phyloP scores from a whole-genome alignment of 2,329 filamentous ascomycete genomes.

The Hortaea werneckii region DNA sequence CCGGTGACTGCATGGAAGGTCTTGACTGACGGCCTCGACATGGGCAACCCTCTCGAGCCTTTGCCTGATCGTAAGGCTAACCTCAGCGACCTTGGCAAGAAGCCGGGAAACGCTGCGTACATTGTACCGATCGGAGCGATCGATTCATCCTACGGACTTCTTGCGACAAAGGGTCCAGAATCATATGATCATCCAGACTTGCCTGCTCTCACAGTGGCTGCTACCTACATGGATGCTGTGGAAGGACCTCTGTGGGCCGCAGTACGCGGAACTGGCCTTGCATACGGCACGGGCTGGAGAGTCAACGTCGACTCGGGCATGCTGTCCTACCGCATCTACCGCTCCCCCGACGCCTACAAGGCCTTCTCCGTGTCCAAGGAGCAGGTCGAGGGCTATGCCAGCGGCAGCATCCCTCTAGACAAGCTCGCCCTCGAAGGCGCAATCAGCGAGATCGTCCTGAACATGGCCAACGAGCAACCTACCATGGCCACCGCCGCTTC shows the following conservation, averaged over 20 bases:
- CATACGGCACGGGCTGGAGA: constrained; percentile 75
- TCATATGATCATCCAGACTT: constrained; percentile 68
- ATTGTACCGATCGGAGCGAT: constrained; percentile 86
- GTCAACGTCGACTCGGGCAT: constrained; percentile 70
- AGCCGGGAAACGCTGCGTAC: constrained; percentile 64
- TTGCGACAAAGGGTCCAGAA: constrained; percentile 62
- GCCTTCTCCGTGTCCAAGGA: constrained; percentile 69
- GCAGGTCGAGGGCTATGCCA: constrained; percentile 64
- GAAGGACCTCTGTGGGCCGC: constrained; percentile 93
- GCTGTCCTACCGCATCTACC: constrained; percentile 76
- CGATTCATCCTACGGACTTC: constrained; percentile 80
- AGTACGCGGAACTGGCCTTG: constrained; percentile 83
- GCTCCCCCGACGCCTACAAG: constrained; percentile 79
- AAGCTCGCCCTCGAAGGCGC: constrained; percentile 77
- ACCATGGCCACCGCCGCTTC: constrained; percentile 75
- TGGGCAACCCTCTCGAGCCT: constrained; percentile 50
- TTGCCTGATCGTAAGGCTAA: constrained; percentile 60
- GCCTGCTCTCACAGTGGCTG: constrained; percentile 76
- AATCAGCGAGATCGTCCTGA: constrained; percentile 78
- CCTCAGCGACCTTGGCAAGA: constrained; percentile 64
- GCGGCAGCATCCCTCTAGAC: constrained; percentile 63
- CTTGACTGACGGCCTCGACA: constrained; percentile 45
- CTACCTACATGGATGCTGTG: constrained; percentile 82
- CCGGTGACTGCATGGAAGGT: constrained; percentile 72
- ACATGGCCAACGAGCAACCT: constrained; percentile 77